phyloP scores from a whole-genome alignment of 179 eudicot species.

The Patellifolia procumbens region DNA sequence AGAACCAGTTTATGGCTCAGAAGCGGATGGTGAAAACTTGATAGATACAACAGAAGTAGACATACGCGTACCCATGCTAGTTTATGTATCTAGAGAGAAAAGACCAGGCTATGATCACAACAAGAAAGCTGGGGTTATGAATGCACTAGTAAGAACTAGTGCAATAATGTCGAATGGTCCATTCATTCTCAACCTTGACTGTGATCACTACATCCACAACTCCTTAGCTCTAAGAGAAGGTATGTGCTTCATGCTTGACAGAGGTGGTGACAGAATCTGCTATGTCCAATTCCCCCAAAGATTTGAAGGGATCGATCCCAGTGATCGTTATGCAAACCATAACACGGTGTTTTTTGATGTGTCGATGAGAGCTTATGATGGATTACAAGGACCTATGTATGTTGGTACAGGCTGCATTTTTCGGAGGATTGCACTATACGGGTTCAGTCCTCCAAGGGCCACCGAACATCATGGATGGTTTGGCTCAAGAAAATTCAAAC shows the following conservation, averaged over 20 bases:
- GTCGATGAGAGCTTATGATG: conserved; percentile 92
- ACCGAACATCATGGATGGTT: conserved; percentile 89
- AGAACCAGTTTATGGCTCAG: conserved; percentile 58
- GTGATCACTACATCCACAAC: conserved; percentile 93
- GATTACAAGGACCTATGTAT: conserved; percentile 95
- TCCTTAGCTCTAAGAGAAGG: conserved; percentile 83
- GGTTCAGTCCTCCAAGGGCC: conserved; percentile 92
- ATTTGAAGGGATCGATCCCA: conserved; percentile 94
- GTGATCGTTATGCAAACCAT: conserved; percentile 91
- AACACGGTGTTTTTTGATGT: conserved; percentile 94
- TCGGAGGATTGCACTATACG: conserved; percentile 79
- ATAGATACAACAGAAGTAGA: conserved; percentile 66
- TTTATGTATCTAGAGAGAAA: conserved; percentile 88
- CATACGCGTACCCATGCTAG: conserved; percentile 65
- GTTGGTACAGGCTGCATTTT: conserved; percentile 95
- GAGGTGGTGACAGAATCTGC: conserved; percentile 89
- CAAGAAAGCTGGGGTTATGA: conserved; percentile 98
- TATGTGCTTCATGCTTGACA: conserved; percentile 96
- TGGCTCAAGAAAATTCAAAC: conserved; percentile 63
- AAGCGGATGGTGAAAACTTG: conserved; percentile 54
- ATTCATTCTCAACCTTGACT: conserved; percentile 87
- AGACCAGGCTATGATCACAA: conserved; percentile 89
- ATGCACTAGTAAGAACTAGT: conserved; percentile 85
- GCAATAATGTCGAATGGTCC: conserved; percentile 96
- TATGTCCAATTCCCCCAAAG: conserved; percentile 95